Conservation (phyloP, 768 basidiomycete species). For the Artomyces pyxidatus region DNA sequence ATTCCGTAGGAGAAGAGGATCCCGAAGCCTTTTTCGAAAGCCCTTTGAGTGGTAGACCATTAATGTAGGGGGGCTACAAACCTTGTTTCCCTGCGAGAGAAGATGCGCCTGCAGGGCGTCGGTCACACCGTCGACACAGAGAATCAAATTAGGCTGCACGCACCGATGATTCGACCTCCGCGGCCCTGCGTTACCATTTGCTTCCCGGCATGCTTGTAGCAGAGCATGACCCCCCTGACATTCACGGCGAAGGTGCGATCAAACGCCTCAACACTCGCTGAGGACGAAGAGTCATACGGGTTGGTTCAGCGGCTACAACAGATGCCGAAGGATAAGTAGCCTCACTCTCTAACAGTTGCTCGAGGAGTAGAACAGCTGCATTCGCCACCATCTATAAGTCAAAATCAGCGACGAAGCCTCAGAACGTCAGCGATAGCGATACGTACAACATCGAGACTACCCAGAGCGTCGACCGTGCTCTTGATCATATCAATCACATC, state of each 20-base stretch:
- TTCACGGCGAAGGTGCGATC: conserved; percentile 7
- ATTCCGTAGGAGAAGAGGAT: no score
- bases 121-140: no score
- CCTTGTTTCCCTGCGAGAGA: no score
- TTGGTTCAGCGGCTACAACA: background rate
- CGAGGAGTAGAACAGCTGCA: conserved; percentile 15
- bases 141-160: background rate
- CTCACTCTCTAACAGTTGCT: conserved; percentile 16
- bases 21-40: no score
- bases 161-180: conserved; percentile 14
- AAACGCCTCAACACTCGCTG: conserved; percentile 4
- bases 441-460: conserved; percentile 26
- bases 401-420: no score
- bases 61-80: no score
- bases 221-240: conserved; percentile 14
- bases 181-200: conserved; percentile 16
- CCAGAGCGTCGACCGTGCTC: conserved; percentile 16
- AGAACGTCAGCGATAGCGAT: no score
- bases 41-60: no score
- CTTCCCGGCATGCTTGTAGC: conserved; percentile 18
- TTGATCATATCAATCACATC: conserved; percentile 20
- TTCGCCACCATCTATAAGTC: conserved; percentile 22
- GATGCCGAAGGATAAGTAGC: background rate
- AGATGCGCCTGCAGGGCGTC: no score
- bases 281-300: background rate